phyloP scores from a whole-genome alignment of 805 yeast species.

The Candida multigemmis region DNA sequence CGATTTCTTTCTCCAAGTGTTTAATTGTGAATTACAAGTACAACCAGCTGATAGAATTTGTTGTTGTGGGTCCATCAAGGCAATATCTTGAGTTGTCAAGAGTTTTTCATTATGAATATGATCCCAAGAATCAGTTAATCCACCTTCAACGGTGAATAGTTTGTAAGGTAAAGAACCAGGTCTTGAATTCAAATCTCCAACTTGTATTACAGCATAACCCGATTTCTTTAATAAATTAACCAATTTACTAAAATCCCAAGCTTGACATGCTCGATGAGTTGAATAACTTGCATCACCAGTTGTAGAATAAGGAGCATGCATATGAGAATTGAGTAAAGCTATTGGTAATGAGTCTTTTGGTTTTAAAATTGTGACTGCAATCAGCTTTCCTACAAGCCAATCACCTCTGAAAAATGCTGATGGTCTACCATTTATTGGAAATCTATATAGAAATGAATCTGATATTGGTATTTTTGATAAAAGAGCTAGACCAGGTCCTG shows the following conservation, averaged over 20 bases:
- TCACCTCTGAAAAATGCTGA: conserved; percentile 92
- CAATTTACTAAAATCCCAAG: conserved; percentile 84
- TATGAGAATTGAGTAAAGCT: conserved; percentile 82
- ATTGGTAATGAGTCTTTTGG: conserved; percentile 48
- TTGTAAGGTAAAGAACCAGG: conserved; percentile 82
- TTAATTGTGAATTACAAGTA: conserved; percentile 81
- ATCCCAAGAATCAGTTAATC: conserved; percentile 78
- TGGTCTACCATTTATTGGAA: conserved; percentile 91
- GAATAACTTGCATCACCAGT: conserved; percentile 83
- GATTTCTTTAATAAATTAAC: conserved; percentile 53
- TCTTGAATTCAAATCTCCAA: conserved; percentile 86
- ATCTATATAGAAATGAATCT: conserved; percentile 69
- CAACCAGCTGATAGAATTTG: conserved; percentile 73
- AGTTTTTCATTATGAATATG: conserved; percentile 27
- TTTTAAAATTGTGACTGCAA: conserved; percentile 59
- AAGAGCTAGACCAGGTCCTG: conserved; percentile 91
- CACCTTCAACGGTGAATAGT: conserved; percentile 61
- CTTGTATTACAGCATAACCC: conserved; percentile 80
- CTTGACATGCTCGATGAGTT: conserved; percentile 89
- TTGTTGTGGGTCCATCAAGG: conserved; percentile 20
- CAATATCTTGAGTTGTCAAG: conserved; percentile 8
- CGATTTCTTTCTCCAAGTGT: conserved; percentile 71
- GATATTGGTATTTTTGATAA: conserved; percentile 79
- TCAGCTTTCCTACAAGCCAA: conserved; percentile 92
- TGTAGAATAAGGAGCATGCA: conserved; percentile 87